Percentiles rank a stretch among this genome's conserved stretches.
phyloP scores from a whole-genome alignment of 441 rosid genomes.

The Geranium incanum region DNA sequence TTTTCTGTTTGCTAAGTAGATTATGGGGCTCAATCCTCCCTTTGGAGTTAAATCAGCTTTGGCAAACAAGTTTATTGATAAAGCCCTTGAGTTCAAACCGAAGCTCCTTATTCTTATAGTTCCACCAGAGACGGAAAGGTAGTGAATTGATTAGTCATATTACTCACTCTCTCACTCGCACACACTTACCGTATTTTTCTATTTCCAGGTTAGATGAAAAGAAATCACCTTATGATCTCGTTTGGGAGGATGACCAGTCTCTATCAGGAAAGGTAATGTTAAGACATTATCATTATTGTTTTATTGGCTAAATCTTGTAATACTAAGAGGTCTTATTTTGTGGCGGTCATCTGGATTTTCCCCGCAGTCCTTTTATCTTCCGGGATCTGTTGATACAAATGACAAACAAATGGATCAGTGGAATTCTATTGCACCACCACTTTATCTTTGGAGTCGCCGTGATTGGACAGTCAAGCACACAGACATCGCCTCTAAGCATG shows the following conservation, averaged over 20 bases:
- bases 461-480: constrained; percentile 53
- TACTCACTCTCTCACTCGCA: constrained; percentile 14
- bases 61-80: constrained; percentile 70
- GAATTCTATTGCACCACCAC: constrained; percentile 59
- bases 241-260: constrained; percentile 60
- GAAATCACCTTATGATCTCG: constrained; percentile 54
- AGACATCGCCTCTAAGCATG: constrained; percentile 48
- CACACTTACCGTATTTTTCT: constrained; percentile 5
- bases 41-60: constrained; percentile 69
- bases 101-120: constrained; percentile 82
- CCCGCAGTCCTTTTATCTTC: constrained; percentile 84
- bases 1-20: constrained; percentile 33
- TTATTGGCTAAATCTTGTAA: background rate
- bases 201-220: constrained; percentile 64
- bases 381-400: constrained; percentile 65
- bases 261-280: constrained; percentile 69
- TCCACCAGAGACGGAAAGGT: constrained; percentile 83
- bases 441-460: constrained; percentile 80
- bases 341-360: constrained; percentile 13
- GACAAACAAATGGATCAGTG: constrained; percentile 79
- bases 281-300: constrained; percentile 1
- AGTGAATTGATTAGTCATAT: constrained; percentile 12
- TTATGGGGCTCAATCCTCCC: constrained; percentile 96
- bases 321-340: background rate
- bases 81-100: constrained; percentile 83